These are phyloP conservation scores for Suhomyces anneliseae DNA, from an alignment of 1,139 yeast genomes.

Conservation along the genomic window DNA sequence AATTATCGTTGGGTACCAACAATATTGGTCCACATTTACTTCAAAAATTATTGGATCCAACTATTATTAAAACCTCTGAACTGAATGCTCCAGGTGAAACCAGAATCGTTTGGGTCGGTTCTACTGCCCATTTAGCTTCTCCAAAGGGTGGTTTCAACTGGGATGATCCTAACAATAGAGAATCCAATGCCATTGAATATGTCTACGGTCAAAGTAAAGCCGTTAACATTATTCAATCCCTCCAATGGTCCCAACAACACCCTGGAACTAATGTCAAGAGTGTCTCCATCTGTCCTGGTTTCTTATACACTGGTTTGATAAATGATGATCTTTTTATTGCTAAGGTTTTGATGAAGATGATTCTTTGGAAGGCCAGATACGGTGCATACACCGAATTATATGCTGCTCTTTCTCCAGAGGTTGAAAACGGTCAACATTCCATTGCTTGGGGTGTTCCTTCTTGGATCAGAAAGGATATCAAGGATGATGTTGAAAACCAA, in stretches of 20 bases:
- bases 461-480: slow-evolving; percentile 8
- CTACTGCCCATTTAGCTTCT: slow-evolving; percentile 37
- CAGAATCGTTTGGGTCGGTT: slow-evolving; percentile 51
- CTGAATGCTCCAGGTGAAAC: slow-evolving; percentile 11
- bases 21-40: slow-evolving; percentile 50
- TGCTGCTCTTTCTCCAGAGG: slow-evolving; percentile 24
- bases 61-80: slow-evolving; percentile 33
- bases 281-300: slow-evolving; percentile 50
- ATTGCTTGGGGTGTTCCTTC: slow-evolving; percentile 11
- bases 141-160: slow-evolving; percentile 43
- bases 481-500: slow-evolving; percentile 2
- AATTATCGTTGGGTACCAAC: slow-evolving; percentile 50
- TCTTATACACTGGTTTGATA: slow-evolving; percentile 39
- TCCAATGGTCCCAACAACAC: slow-evolving; percentile 41
- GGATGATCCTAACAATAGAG: slow-evolving; percentile 31
- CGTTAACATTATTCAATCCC: slow-evolving; percentile 40
- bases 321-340: slow-evolving; percentile 21
- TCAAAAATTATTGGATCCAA: slow-evolving; percentile 44
- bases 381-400: slow-evolving; percentile 26
- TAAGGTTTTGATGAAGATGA: background rate
- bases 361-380: slow-evolving; percentile 8
- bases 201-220: slow-evolving; percentile 53
- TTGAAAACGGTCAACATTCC: slow-evolving; percentile 9
- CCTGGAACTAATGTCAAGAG: slow-evolving; percentile 30
- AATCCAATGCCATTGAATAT: slow-evolving; percentile 6